Percentiles rank a stretch among this genome's conserved stretches.
These are phyloP conservation scores for Myxozyma melibiosi DNA, from an alignment of 805 yeast genomes.

Conservation along the genomic window DNA sequence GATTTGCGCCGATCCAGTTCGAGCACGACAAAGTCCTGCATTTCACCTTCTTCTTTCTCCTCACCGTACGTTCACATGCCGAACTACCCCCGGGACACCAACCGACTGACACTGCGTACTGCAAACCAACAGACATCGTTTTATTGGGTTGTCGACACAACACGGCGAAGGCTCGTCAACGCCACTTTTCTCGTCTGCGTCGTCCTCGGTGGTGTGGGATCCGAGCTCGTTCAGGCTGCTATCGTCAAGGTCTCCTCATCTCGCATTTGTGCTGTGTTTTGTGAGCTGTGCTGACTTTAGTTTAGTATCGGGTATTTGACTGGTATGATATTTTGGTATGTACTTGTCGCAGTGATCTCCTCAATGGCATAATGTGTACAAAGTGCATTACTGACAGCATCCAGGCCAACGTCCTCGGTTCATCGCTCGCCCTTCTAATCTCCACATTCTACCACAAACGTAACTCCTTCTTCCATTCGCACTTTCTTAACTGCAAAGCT, in stretches of 20 bases:
- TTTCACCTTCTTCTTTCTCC: constrained; percentile 42
- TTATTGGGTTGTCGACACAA: constrained; percentile 48
- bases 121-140: constrained; percentile 36
- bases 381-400: not conserved
- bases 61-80: constrained; percentile 35
- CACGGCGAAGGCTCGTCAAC: constrained; percentile 43
- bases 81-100: no score
- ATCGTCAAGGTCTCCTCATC: constrained; percentile 40
- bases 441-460: constrained; percentile 45
- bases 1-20: constrained; percentile 45
- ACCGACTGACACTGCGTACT: not conserved
- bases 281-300: not conserved
- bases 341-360: not conserved
- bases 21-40: constrained; percentile 45
- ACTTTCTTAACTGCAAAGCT: not conserved
- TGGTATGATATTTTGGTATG: constrained; percentile 43
- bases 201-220: constrained; percentile 44
- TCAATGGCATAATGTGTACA: not conserved
- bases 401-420: constrained; percentile 44
- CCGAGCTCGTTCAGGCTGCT: constrained; percentile 44
- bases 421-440: constrained; percentile 39
- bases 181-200: constrained; percentile 43
- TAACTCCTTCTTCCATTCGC: constrained; percentile 19
- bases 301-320: constrained; percentile 43
- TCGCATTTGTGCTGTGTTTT: constrained; percentile 8